A percentile compares a stretch with the other conserved stretches of the same genome.
These are phyloP conservation scores for Fusarium multiceps DNA, from an alignment of 2,329 filamentous ascomycete genomes.

Conservation along the genomic window DNA sequence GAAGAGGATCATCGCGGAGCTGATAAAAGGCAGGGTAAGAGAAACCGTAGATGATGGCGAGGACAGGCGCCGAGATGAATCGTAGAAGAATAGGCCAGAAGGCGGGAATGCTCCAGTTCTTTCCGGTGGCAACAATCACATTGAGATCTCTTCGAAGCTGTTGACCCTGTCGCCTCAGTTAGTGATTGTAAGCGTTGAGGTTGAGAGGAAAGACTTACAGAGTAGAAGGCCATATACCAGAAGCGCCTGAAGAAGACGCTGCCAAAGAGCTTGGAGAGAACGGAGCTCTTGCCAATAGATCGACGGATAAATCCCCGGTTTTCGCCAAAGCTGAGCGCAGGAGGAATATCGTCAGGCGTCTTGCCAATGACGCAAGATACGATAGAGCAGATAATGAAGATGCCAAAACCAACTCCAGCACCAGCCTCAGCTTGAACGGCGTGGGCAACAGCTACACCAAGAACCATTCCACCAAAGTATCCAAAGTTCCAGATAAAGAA, in stretches of 20 bases:
- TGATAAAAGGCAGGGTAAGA: conserved; percentile 62
- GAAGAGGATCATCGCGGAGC: conserved; percentile 61
- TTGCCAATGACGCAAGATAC: conserved; percentile 55
- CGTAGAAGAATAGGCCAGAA: conserved; percentile 64
- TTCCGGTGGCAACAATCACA: conserved; percentile 62
- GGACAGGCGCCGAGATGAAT: conserved; percentile 61
- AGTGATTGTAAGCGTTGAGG: not conserved
- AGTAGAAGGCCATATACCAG: conserved; percentile 68
- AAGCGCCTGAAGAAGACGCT: conserved; percentile 55
- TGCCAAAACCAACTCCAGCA: conserved; percentile 62
- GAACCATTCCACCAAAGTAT: conserved; percentile 64
- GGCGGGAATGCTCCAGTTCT: conserved; percentile 66
- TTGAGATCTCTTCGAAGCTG: conserved; percentile 68
- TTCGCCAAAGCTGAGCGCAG: conserved; percentile 57
- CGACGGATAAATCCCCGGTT: conserved; percentile 51
- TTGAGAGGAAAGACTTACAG: conserved; percentile 53
- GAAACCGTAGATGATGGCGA: conserved; percentile 64
- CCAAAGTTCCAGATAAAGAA: conserved; percentile 61
- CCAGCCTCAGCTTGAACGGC: conserved; percentile 57
- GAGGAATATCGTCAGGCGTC: conserved; percentile 53
- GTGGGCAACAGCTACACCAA: conserved; percentile 64
- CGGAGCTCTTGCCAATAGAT: conserved; percentile 43
- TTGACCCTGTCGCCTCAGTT: conserved; percentile 56
- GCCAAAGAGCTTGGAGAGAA: conserved; percentile 48
- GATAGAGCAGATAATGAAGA: conserved; percentile 59